These are phyloP conservation scores for Tolypocladium album DNA, from an alignment of 2,329 filamentous ascomycete species.

Conservation along the genomic window DNA sequence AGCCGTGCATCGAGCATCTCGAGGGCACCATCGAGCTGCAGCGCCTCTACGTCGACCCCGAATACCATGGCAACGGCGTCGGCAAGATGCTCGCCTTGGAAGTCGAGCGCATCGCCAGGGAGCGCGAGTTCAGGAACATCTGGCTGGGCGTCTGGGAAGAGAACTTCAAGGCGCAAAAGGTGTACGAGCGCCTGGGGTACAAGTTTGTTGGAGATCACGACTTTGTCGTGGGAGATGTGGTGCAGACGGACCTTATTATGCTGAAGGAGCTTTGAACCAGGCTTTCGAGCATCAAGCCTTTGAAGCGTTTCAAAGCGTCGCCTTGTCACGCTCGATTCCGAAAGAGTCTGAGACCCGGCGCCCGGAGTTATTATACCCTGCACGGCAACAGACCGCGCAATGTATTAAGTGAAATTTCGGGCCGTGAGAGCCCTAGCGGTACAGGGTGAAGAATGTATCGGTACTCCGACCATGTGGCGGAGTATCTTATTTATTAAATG, in stretches of 20 bases:
- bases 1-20: slow-evolving; percentile 23
- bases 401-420: not conserved
- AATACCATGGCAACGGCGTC: slow-evolving; percentile 25
- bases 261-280: slow-evolving; percentile 13
- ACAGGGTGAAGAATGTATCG: too few relatives aligned
- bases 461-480: too few relatives aligned
- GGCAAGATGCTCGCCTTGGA: slow-evolving; percentile 20
- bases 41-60: slow-evolving; percentile 27
- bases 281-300: not conserved
- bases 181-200: slow-evolving; percentile 31
- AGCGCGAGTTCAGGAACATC: slow-evolving; percentile 24
- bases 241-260: slow-evolving; percentile 33
- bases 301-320: not conserved
- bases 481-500: too few relatives aligned
- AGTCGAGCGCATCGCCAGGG: slow-evolving; percentile 21
- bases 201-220: slow-evolving; percentile 26
- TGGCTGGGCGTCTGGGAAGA: slow-evolving; percentile 40
- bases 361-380: too few relatives aligned
- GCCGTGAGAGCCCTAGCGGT: not conserved
- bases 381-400: too few relatives aligned
- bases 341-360: not conserved
- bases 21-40: slow-evolving; percentile 27
- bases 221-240: slow-evolving; percentile 27
- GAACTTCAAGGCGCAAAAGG: slow-evolving; percentile 24
- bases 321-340: too few relatives aligned